Percentiles rank a stretch among this genome's conserved stretches.
These are phyloP conservation scores for Picea glauca DNA, from an alignment of 75 land plant genomes.

Conservation along the genomic window DNA sequence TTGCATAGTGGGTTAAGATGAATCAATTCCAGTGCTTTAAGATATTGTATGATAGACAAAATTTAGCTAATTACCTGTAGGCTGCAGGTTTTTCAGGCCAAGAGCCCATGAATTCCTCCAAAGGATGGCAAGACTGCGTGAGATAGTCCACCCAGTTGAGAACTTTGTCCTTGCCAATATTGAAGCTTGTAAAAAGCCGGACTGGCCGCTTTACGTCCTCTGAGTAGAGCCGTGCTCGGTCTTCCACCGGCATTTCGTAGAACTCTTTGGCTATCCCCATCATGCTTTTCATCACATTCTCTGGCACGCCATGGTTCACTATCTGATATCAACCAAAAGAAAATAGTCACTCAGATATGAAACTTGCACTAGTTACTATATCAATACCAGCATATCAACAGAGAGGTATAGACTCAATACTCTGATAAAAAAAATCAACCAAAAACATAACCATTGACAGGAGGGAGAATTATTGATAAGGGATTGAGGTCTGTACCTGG, in stretches of 20 bases:
- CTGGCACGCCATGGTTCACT: constrained; percentile 56
- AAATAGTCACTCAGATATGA: background rate
- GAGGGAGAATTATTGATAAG: constrained; percentile 41
- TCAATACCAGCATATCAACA: too few relatives aligned
- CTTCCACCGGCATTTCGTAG: constrained; percentile 40
- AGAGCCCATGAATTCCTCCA: constrained; percentile 18
- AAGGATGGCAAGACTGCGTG: constrained; percentile 45
- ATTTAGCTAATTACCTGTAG: too few relatives aligned
- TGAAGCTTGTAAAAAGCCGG: constrained; percentile 49
- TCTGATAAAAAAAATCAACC: too few relatives aligned
- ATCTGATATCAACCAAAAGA: constrained; percentile 19
- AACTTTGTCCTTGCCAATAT: constrained; percentile 36
- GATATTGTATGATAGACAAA: too few relatives aligned
- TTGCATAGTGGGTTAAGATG: constrained; percentile 26
- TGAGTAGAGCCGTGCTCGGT: constrained; percentile 30
- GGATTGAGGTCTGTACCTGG: constrained; percentile 16
- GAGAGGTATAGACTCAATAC: too few relatives aligned
- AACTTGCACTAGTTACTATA: background rate
- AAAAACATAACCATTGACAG: background rate
- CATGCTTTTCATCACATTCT: constrained; percentile 24
- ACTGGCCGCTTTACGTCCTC: constrained; percentile 31
- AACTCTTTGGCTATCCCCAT: constrained; percentile 34
- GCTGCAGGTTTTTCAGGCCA: constrained; percentile 61
- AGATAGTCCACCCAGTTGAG: too few relatives aligned
- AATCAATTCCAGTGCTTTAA: constrained; percentile 15